A percentile compares a stretch with the other conserved stretches of the same genome.
Conservation (phyloP, 495 filamentous ascomycete genomes). For the Bombardia bombarda region DNA sequence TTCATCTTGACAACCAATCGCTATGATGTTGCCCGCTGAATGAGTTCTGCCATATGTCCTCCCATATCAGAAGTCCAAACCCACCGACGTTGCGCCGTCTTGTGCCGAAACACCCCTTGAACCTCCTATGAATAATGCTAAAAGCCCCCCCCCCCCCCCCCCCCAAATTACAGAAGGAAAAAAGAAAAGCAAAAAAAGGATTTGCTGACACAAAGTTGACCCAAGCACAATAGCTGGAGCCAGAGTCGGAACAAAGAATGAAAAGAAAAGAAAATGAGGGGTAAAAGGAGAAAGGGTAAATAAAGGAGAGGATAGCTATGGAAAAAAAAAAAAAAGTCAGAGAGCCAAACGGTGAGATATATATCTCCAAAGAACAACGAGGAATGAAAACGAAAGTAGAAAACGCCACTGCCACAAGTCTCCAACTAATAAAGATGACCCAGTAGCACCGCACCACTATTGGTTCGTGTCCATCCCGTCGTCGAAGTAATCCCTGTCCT, state of each 20-base stretch:
- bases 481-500: conserved; percentile 91
- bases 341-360: background rate
- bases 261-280: background rate
- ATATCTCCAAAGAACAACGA: background rate
- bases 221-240: no score
- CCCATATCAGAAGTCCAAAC: conserved; percentile 2
- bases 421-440: conserved; percentile 2
- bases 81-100: conserved; percentile 2
- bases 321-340: background rate
- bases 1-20: conserved; percentile 2
- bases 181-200: background rate
- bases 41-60: conserved; percentile 3
- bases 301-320: background rate
- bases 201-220: background rate
- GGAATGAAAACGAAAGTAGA: background rate
- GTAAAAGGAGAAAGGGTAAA: background rate
- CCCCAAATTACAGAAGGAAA: background rate
- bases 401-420: background rate
- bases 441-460: conserved; percentile 4
- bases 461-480: conserved; percentile 62
- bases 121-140: conserved; percentile 12
- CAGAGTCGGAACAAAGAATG: no score
- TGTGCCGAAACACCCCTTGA: conserved; percentile 4
- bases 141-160: background rate
- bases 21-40: conserved; percentile 5